These are phyloP conservation scores for Mycosphaerelloides madeirae DNA, from an alignment of 2,329 filamentous ascomycete species.

Conservation along the genomic window DNA sequence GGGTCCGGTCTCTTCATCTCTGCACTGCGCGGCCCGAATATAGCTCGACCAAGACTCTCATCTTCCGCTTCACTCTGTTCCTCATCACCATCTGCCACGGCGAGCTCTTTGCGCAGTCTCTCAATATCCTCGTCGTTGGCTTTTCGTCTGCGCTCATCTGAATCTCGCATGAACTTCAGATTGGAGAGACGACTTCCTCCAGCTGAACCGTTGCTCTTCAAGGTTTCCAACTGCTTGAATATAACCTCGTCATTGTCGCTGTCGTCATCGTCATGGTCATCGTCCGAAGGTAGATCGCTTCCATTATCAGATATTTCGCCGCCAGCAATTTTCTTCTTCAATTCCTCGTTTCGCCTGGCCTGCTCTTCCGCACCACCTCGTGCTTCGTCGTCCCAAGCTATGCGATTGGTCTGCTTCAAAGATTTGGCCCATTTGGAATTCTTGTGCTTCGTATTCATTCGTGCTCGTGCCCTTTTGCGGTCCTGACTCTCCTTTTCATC, in stretches of 20 bases:
- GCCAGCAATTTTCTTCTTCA: constrained; percentile 73
- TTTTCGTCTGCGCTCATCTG: constrained; percentile 71
- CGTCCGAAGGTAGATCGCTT: constrained; percentile 49
- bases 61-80: constrained; percentile 50
- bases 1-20: constrained; percentile 32
- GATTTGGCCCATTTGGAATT: constrained; percentile 92
- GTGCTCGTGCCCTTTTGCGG: constrained; percentile 71
- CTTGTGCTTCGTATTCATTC: constrained; percentile 78
- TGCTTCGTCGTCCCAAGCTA: constrained; percentile 85
- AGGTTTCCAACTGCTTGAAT: constrained; percentile 37
- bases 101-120: constrained; percentile 62
- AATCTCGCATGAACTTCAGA: constrained; percentile 93
- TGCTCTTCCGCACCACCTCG: constrained; percentile 73
- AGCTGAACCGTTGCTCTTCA: constrained; percentile 32
- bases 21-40: constrained; percentile 55
- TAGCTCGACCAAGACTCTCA: constrained; percentile 62
- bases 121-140: constrained; percentile 68
- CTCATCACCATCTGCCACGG: constrained; percentile 57
- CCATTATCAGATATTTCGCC: constrained; percentile 50
- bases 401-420: constrained; percentile 70
- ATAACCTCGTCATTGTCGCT: constrained; percentile 50
- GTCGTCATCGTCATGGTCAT: constrained; percentile 56
- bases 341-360: constrained; percentile 75
- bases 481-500: constrained; percentile 64
- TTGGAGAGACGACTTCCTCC: constrained; percentile 51